Evolutionary conservation across 1,284 basidiomycete genomes (phyloP), one percentile per base, ranked within the genome.

Genomic region (Trametes hirsuta): DNA sequence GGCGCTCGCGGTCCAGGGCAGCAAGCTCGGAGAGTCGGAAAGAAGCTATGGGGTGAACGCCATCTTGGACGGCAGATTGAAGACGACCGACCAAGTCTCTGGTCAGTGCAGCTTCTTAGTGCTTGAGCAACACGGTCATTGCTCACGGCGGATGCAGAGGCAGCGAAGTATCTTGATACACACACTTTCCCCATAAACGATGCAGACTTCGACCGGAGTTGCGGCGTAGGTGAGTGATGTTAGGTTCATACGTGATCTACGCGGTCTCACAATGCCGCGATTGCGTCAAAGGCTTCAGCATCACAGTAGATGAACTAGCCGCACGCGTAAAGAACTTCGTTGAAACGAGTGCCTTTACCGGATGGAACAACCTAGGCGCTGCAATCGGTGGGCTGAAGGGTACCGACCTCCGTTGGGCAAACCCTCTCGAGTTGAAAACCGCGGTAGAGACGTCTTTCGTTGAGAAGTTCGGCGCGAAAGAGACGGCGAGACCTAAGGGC

Each of bases 341-440:
- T 50, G 71, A 78, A 8, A 76, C 82, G 52, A 80, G 79, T 50
- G 74, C 81, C 0, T 79, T 87, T 18, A 69, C 84, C 3, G 87
- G 90, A 40, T 98, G 95, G 95, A 75, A 82, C 2, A 86, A 82
- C 68, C 81, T 96, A 30, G 88, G 91, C 39, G 77, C 85, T 22
- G 81, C 84, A 30, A 85, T 95, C 61, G 86, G 85, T n/a, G 83
- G 83, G 1, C 80, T 95, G 59, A 94, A 91, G 77, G 78, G 74
- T 54, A 79, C 81, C 0, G 84, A 86, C 46, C 76, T 97, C 47
- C 88, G 93, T 64, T 99, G 97, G 97, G 96, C 94, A 4, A 91
- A 83, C 70, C 86, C 94, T 0, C 81, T 94, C 5, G 96, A 98
- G 51, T 81, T 98, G 61, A 98, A 98, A 80, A 90, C 85, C 45